phyloP scores from a whole-genome alignment of 139 green algal genomes.

The Axilococcus clingmanii region DNA sequence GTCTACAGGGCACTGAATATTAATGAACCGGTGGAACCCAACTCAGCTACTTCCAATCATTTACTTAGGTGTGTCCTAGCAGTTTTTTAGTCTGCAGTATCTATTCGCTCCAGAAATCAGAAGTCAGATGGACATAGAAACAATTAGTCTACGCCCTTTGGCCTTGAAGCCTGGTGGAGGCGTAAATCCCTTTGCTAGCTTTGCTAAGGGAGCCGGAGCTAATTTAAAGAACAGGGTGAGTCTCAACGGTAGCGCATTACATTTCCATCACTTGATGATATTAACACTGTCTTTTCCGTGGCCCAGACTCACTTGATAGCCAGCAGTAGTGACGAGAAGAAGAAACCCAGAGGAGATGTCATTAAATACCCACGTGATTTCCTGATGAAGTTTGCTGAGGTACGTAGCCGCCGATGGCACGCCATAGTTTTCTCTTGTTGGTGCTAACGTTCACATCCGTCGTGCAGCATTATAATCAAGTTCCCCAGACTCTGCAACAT shows the following conservation, averaged over 20 bases:
- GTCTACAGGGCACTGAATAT: too few relatives aligned
- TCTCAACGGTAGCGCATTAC: not conserved
- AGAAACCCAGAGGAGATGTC: conserved; percentile 41
- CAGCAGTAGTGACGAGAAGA: conserved; percentile 20
- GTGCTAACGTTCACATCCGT: not conserved
- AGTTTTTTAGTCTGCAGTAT: too few relatives aligned
- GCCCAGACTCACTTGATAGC: not conserved
- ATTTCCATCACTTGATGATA: not conserved
- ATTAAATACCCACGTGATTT: conserved; percentile 58
- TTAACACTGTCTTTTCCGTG: conserved; percentile 1
- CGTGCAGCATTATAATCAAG: conserved; percentile 45
- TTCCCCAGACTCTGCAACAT: conserved; percentile 50
- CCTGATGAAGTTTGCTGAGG: conserved; percentile 65
- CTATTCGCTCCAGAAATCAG: too few relatives aligned
- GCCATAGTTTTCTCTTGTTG: too few relatives aligned
- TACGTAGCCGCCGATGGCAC: conserved; percentile 16
- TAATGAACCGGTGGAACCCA: too few relatives aligned
- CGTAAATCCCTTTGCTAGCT: conserved; percentile 59
- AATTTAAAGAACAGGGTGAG: conserved; percentile 48
- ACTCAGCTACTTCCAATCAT: too few relatives aligned
- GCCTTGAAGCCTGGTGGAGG: conserved; percentile 37
- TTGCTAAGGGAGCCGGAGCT: conserved; percentile 56
- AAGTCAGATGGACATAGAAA: conserved; percentile 6
- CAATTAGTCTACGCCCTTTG: conserved; percentile 37
- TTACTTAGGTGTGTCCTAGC: too few relatives aligned